Conservation (phyloP, 2,329 filamentous ascomycete species). For the Boeremia lycopersici region DNA sequence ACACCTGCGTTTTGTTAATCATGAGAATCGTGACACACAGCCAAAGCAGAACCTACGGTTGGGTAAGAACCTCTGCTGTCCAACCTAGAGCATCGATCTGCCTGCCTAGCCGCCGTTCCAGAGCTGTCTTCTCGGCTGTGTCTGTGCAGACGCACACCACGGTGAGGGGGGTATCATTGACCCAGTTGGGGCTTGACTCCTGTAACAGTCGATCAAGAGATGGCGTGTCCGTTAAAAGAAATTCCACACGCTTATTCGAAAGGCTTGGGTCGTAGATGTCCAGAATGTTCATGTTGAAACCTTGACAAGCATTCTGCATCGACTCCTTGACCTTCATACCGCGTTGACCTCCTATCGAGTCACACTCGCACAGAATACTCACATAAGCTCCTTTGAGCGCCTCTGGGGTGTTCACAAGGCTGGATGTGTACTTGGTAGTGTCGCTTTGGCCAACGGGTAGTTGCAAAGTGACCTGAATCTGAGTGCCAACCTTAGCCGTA, state of each 20-base stretch:
- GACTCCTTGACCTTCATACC: slow-evolving; percentile 34
- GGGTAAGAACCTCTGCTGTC: slow-evolving; percentile 33
- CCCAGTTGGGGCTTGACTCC: slow-evolving; percentile 19
- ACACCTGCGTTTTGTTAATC: slow-evolving; percentile 22
- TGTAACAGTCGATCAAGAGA: slow-evolving; percentile 31
- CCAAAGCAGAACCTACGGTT: slow-evolving; percentile 28
- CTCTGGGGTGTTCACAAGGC: slow-evolving; percentile 21
- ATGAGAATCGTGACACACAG: too few relatives aligned
- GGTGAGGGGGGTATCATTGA: slow-evolving; percentile 23
- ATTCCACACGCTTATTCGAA: slow-evolving; percentile 24
- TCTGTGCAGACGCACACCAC: slow-evolving; percentile 40
- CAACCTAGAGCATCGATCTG: slow-evolving; percentile 35
- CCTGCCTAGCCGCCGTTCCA: slow-evolving; percentile 29
- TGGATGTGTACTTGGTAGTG: slow-evolving; percentile 19
- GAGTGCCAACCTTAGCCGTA: slow-evolving; percentile 34
- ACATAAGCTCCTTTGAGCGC: slow-evolving; percentile 27
- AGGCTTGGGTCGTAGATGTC: slow-evolving; percentile 19
- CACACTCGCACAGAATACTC: slow-evolving; percentile 30
- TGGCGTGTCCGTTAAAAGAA: slow-evolving; percentile 34
- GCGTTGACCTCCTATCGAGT: slow-evolving; percentile 28
- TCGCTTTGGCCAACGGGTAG: slow-evolving; percentile 25
- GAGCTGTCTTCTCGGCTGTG: slow-evolving; percentile 31
- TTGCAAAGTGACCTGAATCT: slow-evolving; percentile 31
- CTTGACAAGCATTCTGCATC: slow-evolving; percentile 32
- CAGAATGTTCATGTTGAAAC: slow-evolving; percentile 30